Base-by-base conservation (phyloP, 2,329 filamentous ascomycete species). In the Fusarium nematophilum region DNA sequence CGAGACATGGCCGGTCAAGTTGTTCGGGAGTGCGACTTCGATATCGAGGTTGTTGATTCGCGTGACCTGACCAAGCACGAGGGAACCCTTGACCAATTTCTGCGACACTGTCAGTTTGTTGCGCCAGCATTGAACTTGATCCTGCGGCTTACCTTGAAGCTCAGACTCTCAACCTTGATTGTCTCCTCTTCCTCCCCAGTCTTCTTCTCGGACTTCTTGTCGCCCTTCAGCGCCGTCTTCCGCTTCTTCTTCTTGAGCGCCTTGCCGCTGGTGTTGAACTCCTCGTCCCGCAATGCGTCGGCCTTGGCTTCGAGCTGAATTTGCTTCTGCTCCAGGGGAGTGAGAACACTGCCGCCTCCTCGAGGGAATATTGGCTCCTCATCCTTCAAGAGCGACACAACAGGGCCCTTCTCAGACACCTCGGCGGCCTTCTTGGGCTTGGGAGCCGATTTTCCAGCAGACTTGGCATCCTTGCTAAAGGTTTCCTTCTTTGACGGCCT, bases 281-380 rank as follows among this genome's bases (percentile, higher is more conserved):
- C 84, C 68, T 96, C 89, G 76, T 98, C 95, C 72, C 94, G 95
- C 31, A 96, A 80, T 33, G 93, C 95, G 80, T 99, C 95, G 68
- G 90, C 89, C 72, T 91, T 95, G 38, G 95, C 95, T 76, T 98
- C 90, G 54, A 96, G 89, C 70, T 95, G 90, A 61, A 99, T 98
- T 76, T 98, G 92, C 79, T 97, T 97, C 73, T 96, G 91, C 75
- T 99, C 95, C 45, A 99, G 81, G 15, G 95, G 93, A 2, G 95
- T 97, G 72, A 99, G 80, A 46, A 97, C 83, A 72, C 92, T 96
- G 47, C 88, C 94, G 36, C 95, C 96, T 51, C 95, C 95, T 82
- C 95, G 87, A 65, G 95, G 94, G 70, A 99, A 99, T 37, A 94
- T 83, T 27, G 89, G 88, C 72, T 97, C 95, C 65, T 98, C 95